Percentiles rank a stretch among this genome's conserved stretches.
phyloP scores from a whole-genome alignment of 2,329 filamentous ascomycete genomes.

The Microdochium bolleyi region DNA sequence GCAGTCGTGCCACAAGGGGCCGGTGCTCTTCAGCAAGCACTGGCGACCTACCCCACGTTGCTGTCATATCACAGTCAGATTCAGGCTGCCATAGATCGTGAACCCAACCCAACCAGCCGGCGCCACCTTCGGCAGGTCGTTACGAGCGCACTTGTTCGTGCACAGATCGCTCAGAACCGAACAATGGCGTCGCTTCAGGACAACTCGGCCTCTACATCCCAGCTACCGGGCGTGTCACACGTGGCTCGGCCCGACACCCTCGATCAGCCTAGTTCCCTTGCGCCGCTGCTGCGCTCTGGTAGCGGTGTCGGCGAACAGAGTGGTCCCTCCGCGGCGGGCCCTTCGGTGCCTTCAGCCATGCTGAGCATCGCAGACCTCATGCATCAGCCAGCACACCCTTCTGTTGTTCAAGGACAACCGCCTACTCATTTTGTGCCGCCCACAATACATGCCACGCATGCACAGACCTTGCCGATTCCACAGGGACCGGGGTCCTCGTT shows the following conservation, averaged over 20 bases:
- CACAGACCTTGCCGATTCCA: background rate
- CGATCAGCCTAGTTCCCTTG: background rate
- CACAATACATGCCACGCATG: background rate
- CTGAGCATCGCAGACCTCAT: background rate
- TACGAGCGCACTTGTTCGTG: constrained; percentile 33
- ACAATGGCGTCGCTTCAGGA: constrained; percentile 15
- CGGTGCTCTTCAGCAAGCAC: constrained; percentile 33
- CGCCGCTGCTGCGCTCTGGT: background rate
- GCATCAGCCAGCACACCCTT: background rate
- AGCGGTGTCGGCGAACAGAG: background rate
- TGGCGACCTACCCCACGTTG: constrained; percentile 39
- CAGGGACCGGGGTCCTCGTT: background rate
- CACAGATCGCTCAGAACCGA: constrained; percentile 34
- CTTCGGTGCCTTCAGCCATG: background rate
- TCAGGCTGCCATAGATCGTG: constrained; percentile 41
- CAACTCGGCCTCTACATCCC: background rate
- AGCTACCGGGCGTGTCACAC: background rate
- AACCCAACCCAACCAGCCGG: constrained; percentile 37
- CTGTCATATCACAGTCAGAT: constrained; percentile 39
- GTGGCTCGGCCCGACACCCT: background rate
- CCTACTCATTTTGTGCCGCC: background rate
- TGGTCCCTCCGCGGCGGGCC: background rate
- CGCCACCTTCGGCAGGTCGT: constrained; percentile 42
- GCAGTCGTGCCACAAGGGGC: constrained; percentile 41
- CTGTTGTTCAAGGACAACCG: background rate